Evolutionary conservation across 805 yeast genomes (phyloP).

Genomic region (Tetrapisispora arboricola): DNA sequence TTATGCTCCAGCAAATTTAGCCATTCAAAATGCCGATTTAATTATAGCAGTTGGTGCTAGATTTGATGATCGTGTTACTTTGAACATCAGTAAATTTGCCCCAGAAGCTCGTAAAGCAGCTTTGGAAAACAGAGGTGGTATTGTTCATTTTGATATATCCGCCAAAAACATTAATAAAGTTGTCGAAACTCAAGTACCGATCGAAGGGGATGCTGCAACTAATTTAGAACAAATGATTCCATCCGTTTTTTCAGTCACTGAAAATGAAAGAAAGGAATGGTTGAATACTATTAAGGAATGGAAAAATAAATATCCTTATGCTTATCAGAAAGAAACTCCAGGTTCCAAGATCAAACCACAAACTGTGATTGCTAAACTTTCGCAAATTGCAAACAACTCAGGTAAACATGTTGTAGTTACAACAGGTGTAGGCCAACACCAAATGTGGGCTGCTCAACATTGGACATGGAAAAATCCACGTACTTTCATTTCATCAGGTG

Average conservation of each 20-base stretch:
- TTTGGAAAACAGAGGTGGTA: constrained; percentile 83
- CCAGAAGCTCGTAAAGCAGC: constrained; percentile 91
- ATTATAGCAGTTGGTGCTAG: constrained; percentile 94
- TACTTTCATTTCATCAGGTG: constrained; percentile 95
- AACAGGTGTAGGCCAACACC: constrained; percentile 99
- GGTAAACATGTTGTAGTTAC: constrained; percentile 73
- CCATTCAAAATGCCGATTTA: constrained; percentile 88
- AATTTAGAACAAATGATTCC: constrained; percentile 70
- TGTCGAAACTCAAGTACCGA: constrained; percentile 89
- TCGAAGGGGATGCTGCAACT: constrained; percentile 88
- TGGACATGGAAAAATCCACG: constrained; percentile 91
- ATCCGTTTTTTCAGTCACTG: constrained; percentile 44
- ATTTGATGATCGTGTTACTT: constrained; percentile 97
- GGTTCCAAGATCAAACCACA: constrained; percentile 84
- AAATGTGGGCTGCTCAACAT: constrained; percentile 99
- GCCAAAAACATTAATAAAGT: constrained; percentile 98
- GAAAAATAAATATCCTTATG: constrained; percentile 81
- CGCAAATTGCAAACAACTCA: constrained; percentile 48
- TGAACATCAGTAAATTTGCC: constrained; percentile 76
- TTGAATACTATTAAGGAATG: constrained; percentile 60
- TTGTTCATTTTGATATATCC: constrained; percentile 88
- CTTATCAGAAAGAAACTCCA: constrained; percentile 70
- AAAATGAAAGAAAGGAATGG: constrained; percentile 67
- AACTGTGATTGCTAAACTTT: constrained; percentile 71
- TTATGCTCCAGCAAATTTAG: constrained; percentile 84